phyloP scores from a whole-genome alignment of 202 grass and related monocot genomes.

The Dendrocalamus latiflorus region DNA sequence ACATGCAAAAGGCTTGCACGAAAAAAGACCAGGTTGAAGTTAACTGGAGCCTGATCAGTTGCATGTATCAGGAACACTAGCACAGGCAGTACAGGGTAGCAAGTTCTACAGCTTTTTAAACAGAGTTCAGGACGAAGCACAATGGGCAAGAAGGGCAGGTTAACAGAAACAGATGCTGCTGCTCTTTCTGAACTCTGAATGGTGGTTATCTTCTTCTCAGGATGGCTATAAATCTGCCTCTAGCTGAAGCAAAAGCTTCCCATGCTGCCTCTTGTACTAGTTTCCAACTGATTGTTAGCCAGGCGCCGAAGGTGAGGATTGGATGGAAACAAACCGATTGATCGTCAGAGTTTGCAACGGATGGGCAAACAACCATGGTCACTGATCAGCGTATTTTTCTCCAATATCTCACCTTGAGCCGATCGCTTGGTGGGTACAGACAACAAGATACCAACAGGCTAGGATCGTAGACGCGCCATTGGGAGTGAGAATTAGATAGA shows the following conservation, averaged over 20 bases:
- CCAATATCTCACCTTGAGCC: conserved; percentile 31
- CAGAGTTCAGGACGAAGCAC: not conserved
- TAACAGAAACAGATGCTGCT: not conserved
- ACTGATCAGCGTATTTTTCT: conserved; percentile 16
- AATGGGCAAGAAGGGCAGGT: not conserved
- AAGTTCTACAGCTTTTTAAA: not conserved
- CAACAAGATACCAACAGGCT: not conserved
- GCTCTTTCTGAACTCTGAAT: not conserved
- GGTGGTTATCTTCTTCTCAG: not conserved
- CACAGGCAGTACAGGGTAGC: not conserved
- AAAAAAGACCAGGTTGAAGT: not conserved
- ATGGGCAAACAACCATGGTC: not conserved
- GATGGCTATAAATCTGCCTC: not conserved
- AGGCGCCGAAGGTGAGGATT: not conserved
- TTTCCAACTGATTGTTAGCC: not conserved
- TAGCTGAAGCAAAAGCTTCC: not conserved
- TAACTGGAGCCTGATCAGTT: not conserved
- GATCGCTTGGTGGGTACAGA: not conserved
- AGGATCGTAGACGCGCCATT: not conserved
- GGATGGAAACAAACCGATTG: not conserved
- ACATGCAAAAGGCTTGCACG: too few species aligned
- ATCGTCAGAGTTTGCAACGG: not conserved
- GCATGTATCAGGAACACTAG: too few species aligned
- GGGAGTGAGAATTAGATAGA: conserved; percentile 34
- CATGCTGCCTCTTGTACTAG: not conserved